Conservation (phyloP, 768 basidiomycete genomes). For the Rhodocollybia butyracea region DNA sequence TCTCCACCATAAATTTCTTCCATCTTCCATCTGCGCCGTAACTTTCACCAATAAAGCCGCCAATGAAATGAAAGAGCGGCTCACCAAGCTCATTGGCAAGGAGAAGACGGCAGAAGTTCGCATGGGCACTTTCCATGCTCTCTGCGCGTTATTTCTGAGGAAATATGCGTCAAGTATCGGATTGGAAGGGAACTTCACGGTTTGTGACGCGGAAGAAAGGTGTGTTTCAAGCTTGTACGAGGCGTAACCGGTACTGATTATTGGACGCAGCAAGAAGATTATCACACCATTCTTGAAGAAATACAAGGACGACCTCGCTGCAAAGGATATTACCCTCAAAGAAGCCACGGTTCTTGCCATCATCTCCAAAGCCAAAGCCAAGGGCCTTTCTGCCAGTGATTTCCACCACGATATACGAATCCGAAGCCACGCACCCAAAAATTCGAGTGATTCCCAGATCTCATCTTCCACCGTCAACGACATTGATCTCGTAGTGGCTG, state of each 20-base stretch:
- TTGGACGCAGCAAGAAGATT: slow-evolving; percentile 58
- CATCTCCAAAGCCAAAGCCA: slow-evolving; percentile 78
- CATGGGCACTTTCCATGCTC: slow-evolving; percentile 77
- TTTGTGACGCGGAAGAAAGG: slow-evolving; percentile 83
- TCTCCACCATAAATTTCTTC: slow-evolving; percentile 43
- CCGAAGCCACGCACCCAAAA: slow-evolving; percentile 17
- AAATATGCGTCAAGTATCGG: slow-evolving; percentile 56
- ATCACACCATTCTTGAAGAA: slow-evolving; percentile 55
- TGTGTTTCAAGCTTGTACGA: slow-evolving; percentile 24
- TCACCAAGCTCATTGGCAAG: slow-evolving; percentile 66
- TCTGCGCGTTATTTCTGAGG: slow-evolving; percentile 71
- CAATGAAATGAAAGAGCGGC: slow-evolving; percentile 76
- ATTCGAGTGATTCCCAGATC: slow-evolving; percentile 5
- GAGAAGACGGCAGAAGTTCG: slow-evolving; percentile 48
- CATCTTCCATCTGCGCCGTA: slow-evolving; percentile 69
- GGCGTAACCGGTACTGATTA: slow-evolving; percentile 1
- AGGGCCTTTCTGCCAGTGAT: slow-evolving; percentile 53
- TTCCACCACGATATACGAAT: slow-evolving; percentile 22
- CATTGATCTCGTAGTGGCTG: slow-evolving; percentile 39
- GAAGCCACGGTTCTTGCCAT: slow-evolving; percentile 50
- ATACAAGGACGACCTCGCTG: slow-evolving; percentile 44
- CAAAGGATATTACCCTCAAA: slow-evolving; percentile 48
- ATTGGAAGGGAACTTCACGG: slow-evolving; percentile 71
- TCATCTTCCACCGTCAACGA: slow-evolving; percentile 13
- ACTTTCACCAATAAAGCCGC: slow-evolving; percentile 92